Evolutionary conservation across 1,284 basidiomycete genomes (phyloP), one percentile per base, ranked within the genome.

Genomic region (Megacollybia platyphylla): DNA sequence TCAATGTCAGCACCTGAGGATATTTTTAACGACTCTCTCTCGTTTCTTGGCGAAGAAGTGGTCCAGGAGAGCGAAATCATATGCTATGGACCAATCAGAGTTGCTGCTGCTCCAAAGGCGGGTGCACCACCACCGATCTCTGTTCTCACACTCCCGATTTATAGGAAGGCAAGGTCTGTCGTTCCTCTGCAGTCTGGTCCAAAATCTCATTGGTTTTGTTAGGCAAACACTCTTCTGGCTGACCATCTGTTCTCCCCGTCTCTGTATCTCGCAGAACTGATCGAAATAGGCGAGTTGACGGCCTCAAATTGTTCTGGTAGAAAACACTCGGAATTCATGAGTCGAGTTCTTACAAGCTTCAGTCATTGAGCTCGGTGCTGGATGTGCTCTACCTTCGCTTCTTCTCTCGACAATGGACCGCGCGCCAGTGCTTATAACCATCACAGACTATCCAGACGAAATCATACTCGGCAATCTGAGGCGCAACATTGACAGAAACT

Each of bases 211-310:
- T 48, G 43, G 45, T 43, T 38, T 38, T 40, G 24, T 30, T 54
- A 81, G 79, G 76, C 79, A 13, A 79, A 75, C 49, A 81, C 76
- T 8, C 64, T 83, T 11, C 63, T 84, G 10, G 81, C 79, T 41
- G 79, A 84, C 57, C 79, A 79, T 47, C 62, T 83, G 1, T 85
- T 82, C 54, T 83, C 77, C 36, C 79, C 78, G 8, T 71, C 73
- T 2, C 61, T 85, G 5, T 68, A 78, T 43, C 64, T 84, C 15
- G 74, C 77, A 1, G 78, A 84, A 53, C 61, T 67, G 18, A 73
- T 85, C 6, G 77, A 86, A 54, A 57, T 67, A 41, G 65, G 67
- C 1, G 1, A 56, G 56, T 5, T 38, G 13, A 18, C 6, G 36
- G 13, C 10, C 11, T 4, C 10, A 11, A n/a, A 38, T 38, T 20